Conservation (phyloP, 306 rosid species). For the Betula pendula region DNA sequence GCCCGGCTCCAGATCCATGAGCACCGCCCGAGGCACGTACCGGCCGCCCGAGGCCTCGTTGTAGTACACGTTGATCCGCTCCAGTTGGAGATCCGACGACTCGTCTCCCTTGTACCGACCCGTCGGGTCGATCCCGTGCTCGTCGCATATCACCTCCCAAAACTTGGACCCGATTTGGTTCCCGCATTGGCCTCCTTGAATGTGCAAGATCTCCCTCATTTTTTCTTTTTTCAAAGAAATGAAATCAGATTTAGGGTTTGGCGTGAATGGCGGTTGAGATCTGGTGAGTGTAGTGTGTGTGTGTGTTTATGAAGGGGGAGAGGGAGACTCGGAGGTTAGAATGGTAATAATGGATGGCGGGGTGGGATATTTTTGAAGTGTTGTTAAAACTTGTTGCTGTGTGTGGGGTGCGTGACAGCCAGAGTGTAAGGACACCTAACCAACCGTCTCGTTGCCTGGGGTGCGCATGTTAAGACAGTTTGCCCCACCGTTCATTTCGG, state of each 20-base stretch:
- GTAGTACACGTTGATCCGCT: conserved; percentile 85
- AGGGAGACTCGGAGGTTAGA: conserved; percentile 43
- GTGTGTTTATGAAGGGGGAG: background rate
- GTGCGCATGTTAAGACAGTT: conserved; percentile 31
- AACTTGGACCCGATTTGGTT: conserved; percentile 96
- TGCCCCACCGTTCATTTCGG: conserved; percentile 34
- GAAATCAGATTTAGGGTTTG: conserved; percentile 20
- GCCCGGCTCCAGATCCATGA: conserved; percentile 93
- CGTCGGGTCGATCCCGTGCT: conserved; percentile 83
- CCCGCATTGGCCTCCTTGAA: conserved; percentile 95
- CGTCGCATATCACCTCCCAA: conserved; percentile 94
- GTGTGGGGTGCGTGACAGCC: conserved; percentile 32
- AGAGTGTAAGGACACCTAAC: conserved; percentile 23
- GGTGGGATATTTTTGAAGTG: conserved; percentile 49
- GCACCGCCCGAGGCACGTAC: conserved; percentile 91
- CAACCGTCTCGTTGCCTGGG: conserved; percentile 30
- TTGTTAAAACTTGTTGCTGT: conserved; percentile 21
- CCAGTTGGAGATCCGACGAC: conserved; percentile 63
- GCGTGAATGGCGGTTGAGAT: background rate
- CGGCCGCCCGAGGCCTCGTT: conserved; percentile 92
- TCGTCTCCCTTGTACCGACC: conserved; percentile 61
- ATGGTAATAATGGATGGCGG: conserved; percentile 63
- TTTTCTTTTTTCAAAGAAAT: background rate
- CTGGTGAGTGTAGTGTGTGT: background rate
- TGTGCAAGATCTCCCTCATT: conserved; percentile 90